Conservation (phyloP, 2,329 filamentous ascomycete genomes). For the Penicillium sp. region DNA sequence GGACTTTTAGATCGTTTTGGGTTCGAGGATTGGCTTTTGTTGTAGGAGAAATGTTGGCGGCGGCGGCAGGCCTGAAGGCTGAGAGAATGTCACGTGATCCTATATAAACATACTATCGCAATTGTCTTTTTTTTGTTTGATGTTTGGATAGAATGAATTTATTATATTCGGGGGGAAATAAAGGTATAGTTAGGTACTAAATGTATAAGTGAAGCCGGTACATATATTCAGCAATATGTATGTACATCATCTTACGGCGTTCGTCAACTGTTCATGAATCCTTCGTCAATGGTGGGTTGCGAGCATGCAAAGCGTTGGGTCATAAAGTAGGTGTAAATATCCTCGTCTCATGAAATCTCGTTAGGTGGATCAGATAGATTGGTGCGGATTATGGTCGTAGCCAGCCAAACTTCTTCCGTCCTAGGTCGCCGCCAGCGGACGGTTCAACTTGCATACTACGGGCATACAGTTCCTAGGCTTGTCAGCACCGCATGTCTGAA, state of each 20-base stretch:
- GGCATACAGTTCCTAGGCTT: conserved; percentile 60
- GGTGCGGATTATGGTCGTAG: conserved; percentile 37
- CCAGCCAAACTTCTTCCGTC: conserved; percentile 51
- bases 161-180: not conserved
- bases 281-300: conserved; percentile 19
- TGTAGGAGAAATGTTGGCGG: too few relatives aligned
- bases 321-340: conserved; percentile 10
- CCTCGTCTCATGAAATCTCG: conserved; percentile 7
- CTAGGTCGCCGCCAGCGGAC: conserved; percentile 43
- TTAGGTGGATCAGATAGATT: conserved; percentile 12
- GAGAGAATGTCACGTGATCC: too few relatives aligned
- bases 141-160: not conserved
- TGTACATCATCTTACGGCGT: conserved; percentile 29
- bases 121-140: too few relatives aligned
- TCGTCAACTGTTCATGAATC: conserved; percentile 26
- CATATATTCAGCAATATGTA: conserved; percentile 23
- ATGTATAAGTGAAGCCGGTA: conserved; percentile 5
- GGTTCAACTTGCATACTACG: conserved; percentile 62
- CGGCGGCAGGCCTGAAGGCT: too few relatives aligned
- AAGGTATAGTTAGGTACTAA: not conserved
- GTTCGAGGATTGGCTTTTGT: too few relatives aligned
- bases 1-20: too few relatives aligned
- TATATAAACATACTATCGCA: too few relatives aligned
- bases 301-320: conserved; percentile 12
- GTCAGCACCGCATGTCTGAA: not conserved